Conservation (phyloP, 106 monocot species). For the Dendrobium huoshanense region DNA sequence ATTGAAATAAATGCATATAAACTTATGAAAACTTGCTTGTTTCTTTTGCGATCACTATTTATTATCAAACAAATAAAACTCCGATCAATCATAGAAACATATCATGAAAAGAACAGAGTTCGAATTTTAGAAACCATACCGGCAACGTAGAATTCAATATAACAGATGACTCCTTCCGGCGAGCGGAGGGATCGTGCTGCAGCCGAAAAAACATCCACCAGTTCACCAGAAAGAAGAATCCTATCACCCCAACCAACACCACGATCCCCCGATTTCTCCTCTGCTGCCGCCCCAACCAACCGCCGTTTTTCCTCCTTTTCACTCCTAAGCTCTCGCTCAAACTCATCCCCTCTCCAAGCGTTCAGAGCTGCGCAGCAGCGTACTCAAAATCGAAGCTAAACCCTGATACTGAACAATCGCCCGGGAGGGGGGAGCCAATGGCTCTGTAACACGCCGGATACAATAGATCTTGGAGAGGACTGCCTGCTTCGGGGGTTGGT, state of each 20-base stretch:
- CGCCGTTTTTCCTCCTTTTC: constrained; percentile 14
- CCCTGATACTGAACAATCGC: not conserved
- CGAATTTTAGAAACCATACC: not conserved
- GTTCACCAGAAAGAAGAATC: constrained; percentile 51
- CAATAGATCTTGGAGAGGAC: no score
- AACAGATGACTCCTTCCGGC: not conserved
- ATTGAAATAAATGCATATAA: not conserved
- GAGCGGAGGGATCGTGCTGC: constrained; percentile 6
- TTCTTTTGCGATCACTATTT: not conserved
- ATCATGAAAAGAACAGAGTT: not conserved
- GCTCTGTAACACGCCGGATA: no score
- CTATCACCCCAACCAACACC: constrained; percentile 32
- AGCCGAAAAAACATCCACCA: constrained; percentile 62
- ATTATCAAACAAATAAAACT: not conserved
- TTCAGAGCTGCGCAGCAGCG: not conserved
- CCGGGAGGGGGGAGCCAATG: not conserved
- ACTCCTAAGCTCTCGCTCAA: not conserved
- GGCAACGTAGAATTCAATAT: constrained; percentile 1
- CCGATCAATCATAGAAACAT: not conserved
- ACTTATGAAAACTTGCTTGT: not conserved
- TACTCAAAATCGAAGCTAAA: not conserved
- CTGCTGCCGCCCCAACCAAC: constrained; percentile 2
- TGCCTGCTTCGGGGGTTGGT: no score
- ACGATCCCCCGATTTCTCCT: constrained; percentile 19
- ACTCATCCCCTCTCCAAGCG: not conserved